phyloP scores from a whole-genome alignment of 1,284 basidiomycete genomes.

The Serendipita sp. region DNA sequence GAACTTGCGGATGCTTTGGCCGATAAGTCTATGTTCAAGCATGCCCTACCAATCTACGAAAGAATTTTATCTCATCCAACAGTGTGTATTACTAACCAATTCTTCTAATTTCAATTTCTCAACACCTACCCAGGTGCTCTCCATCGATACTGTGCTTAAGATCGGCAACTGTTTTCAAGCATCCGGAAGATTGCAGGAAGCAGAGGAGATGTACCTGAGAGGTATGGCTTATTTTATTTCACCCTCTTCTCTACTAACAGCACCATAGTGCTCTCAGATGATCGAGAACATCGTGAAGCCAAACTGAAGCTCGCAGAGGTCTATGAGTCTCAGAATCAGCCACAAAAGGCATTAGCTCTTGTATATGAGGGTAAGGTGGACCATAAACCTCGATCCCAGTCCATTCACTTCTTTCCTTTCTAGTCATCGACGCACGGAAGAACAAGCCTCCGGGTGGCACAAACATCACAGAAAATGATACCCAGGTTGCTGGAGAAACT shows the following conservation, averaged over 20 bases:
- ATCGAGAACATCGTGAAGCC: slow-evolving; percentile 63
- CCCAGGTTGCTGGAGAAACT: slow-evolving; percentile 17
- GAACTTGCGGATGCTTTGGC: slow-evolving; percentile 80
- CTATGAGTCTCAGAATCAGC: slow-evolving; percentile 70
- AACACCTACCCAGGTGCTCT: slow-evolving; percentile 41
- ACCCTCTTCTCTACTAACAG: slow-evolving; percentile 2
- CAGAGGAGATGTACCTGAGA: slow-evolving; percentile 70
- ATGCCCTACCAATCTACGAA: slow-evolving; percentile 69
- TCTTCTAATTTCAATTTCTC: slow-evolving; percentile 28
- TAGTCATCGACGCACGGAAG: slow-evolving; percentile 56
- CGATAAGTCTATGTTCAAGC: slow-evolving; percentile 54
- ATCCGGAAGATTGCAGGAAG: slow-evolving; percentile 55
- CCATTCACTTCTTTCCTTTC: neutral
- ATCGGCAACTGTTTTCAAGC: slow-evolving; percentile 64
- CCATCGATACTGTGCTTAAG: slow-evolving; percentile 26
- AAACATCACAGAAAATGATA: slow-evolving; percentile 15
- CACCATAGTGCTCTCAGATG: slow-evolving; percentile 49
- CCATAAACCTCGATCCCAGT: neutral
- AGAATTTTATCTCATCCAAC: slow-evolving; percentile 56
- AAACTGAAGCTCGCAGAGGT: slow-evolving; percentile 83
- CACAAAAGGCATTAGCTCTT: slow-evolving; percentile 68
- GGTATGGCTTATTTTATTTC: slow-evolving; percentile 30
- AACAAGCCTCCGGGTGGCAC: slow-evolving; percentile 22
- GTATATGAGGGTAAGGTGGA: slow-evolving; percentile 61
- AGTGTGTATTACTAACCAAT: slow-evolving; percentile 25